Conservation (phyloP, 345 rosid species). For the Crucihimalaya himalaica region DNA sequence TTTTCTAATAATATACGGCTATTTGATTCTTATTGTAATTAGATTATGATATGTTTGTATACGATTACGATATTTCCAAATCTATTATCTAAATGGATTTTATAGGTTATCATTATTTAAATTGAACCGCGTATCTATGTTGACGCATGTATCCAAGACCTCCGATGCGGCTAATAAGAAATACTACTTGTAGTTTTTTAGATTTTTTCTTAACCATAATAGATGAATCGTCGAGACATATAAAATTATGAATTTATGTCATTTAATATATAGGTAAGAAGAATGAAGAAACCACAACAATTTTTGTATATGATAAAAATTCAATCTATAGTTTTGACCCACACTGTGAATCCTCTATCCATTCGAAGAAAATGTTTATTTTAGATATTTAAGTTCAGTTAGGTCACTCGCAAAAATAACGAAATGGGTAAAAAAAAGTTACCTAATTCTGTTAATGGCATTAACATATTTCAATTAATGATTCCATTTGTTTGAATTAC, state of each 20-base stretch:
- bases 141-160: conserved; percentile 11
- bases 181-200: too few relatives aligned
- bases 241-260: too few relatives aligned
- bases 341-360: neutral
- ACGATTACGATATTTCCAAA: conserved; percentile 26
- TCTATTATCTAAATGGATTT: neutral
- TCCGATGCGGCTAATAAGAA: neutral
- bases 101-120: neutral
- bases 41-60: neutral
- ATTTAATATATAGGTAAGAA: too few relatives aligned
- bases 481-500: neutral
- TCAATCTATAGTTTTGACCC: neutral
- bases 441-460: neutral
- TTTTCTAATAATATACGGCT: conserved; percentile 15
- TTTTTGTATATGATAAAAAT: neutral
- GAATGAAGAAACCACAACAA: neutral
- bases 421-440: neutral
- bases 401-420: neutral
- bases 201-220: neutral
- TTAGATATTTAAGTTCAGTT: neutral
- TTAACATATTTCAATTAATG: neutral
- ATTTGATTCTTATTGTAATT: neutral
- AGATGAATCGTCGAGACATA: neutral
- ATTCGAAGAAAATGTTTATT: neutral
- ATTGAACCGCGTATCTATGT: neutral